Evolutionary conservation across 768 basidiomycete genomes (phyloP), one percentile per base, ranked within the genome.

Genomic region (Obba rivulosa): DNA sequence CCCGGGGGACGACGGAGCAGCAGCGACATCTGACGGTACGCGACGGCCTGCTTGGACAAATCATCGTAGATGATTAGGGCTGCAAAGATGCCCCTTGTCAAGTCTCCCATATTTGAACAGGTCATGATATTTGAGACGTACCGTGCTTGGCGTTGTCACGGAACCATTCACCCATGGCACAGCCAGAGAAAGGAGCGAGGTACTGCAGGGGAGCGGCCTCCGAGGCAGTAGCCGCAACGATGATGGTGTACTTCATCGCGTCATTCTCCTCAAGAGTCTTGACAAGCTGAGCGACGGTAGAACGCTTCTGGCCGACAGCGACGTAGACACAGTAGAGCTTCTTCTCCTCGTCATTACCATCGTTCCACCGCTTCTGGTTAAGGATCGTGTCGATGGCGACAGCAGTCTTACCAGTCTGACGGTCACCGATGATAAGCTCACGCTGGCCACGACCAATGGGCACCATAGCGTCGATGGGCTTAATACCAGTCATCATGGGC

Each of bases 121-220:
- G 13, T 20, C 28, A 11, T 11, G 18, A 41, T 41, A 7, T 31
- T 13, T 13, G 28, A n/a, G 21, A 60, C 83, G 46, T 62, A 87
- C 87, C 94, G 72, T 99, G 96, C 77, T 95, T 97, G 77, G 93
- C 95, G 70, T 99, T 99, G 76, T 99, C 96, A 74, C 92, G 90
- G 96, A 99, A 99, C 95, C 95, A 99, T 76, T 99, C 96, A 69
- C 96, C 96, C 93, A 99, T 99, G 63, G 96, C 96, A 73, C 92
- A 95, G 56, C 96, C 96, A 59, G 96, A 95, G 92, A 99, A 99
- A 59, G 96, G 96, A 63, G 96, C 96, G 62, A 99, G 89, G 76
- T 97, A 99, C 69, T 99, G 96, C 49, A 99, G 80, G 59, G 96
- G 96, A 59, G 96, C 96, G 62, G 96, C 96, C 77, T 99, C 96